Percentiles rank a stretch among this genome's conserved stretches.
phyloP scores from a whole-genome alignment of 1,139 yeast species.

The Magnusiomyces ingens region DNA sequence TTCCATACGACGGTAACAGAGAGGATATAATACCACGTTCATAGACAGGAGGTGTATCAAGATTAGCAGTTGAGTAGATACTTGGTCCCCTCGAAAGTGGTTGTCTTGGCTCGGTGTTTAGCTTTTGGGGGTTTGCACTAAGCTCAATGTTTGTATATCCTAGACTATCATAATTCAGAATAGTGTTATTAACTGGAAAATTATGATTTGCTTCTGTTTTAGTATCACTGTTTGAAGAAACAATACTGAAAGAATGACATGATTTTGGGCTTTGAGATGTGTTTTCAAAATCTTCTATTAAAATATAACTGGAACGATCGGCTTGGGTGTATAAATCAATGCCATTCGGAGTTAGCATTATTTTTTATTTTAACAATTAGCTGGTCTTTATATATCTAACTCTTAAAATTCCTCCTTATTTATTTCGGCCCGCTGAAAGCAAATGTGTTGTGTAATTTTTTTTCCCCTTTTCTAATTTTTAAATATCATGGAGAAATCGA shows the following conservation, averaged over 20 bases:
- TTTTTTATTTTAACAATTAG: neutral
- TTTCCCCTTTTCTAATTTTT: too few species aligned
- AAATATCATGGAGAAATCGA: too few species aligned
- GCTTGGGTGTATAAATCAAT: neutral
- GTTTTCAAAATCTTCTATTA: neutral
- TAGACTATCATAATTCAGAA: neutral
- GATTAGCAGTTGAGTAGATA: neutral
- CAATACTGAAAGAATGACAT: neutral
- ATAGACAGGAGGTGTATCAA: neutral
- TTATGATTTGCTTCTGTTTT: neutral
- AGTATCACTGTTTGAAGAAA: neutral
- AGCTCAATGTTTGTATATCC: neutral
- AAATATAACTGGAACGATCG: conserved; percentile 2
- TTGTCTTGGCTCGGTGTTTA: neutral
- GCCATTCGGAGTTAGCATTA: neutral
- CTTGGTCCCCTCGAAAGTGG: neutral
- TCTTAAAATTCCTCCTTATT: neutral
- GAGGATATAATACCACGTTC: neutral
- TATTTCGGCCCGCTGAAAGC: too few species aligned
- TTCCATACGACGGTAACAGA: neutral
- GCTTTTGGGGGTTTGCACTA: neutral
- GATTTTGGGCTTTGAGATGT: neutral
- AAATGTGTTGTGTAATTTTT: too few species aligned
- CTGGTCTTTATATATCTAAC: neutral
- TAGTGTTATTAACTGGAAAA: neutral